phyloP scores from a whole-genome alignment of 768 basidiomycete species.

The Lactarius hengduanensis region DNA sequence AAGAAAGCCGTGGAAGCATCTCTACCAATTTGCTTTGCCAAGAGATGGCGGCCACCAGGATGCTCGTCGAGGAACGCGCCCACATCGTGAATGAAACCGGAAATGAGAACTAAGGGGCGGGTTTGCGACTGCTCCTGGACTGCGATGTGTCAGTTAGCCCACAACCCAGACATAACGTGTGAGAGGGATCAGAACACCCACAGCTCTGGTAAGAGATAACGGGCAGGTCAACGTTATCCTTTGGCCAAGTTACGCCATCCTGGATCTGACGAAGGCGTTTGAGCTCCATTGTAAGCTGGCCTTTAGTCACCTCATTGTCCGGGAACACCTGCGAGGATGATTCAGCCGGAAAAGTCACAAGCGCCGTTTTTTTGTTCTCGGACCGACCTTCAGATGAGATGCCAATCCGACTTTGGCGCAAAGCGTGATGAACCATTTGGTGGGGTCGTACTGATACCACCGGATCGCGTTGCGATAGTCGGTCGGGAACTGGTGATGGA shows the following conservation, averaged over 20 bases:
- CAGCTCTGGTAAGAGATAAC: constrained; percentile 85
- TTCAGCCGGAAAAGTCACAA: background rate
- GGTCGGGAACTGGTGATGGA: constrained; percentile 96
- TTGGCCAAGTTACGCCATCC: constrained; percentile 76
- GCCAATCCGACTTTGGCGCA: constrained; percentile 57
- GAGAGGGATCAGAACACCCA: constrained; percentile 39
- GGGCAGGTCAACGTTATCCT: constrained; percentile 68
- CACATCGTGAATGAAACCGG: constrained; percentile 93
- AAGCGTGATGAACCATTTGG: constrained; percentile 84
- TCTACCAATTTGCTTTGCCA: constrained; percentile 81
- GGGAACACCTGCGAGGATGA: constrained; percentile 45
- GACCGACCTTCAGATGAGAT: constrained; percentile 51
- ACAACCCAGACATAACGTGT: background rate
- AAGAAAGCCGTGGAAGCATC: constrained; percentile 94
- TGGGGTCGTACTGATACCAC: constrained; percentile 91
- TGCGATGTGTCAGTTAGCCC: constrained; percentile 33
- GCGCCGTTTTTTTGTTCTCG: background rate
- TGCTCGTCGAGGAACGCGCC: constrained; percentile 85
- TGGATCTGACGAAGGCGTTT: constrained; percentile 79
- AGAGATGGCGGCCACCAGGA: constrained; percentile 81
- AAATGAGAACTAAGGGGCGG: constrained; percentile 79
- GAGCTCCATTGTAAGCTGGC: constrained; percentile 89
- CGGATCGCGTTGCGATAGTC: constrained; percentile 95
- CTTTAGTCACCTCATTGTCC: constrained; percentile 74
- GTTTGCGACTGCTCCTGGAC: constrained; percentile 76